Conservation (phyloP, 345 rosid species). For the Erysimum cheiranthoides region DNA sequence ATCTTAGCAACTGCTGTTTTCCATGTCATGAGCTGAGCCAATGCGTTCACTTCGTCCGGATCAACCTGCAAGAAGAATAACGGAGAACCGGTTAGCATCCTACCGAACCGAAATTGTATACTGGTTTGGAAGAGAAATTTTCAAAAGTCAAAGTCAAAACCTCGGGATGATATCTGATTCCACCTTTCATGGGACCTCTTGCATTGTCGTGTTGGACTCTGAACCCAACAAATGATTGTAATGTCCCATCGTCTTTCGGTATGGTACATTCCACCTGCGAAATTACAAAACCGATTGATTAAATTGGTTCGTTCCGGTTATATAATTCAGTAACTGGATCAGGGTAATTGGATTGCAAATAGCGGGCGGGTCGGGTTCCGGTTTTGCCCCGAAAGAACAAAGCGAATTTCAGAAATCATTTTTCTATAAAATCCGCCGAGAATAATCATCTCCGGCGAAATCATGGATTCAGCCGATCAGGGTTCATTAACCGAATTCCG, state of each 20-base stretch:
- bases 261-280: conserved; percentile 86
- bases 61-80: conserved; percentile 51
- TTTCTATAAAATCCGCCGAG: conserved; percentile 3
- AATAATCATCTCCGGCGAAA: conserved; percentile 5
- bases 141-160: conserved; percentile 17
- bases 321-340: background rate
- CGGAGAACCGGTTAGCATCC: background rate
- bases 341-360: background rate
- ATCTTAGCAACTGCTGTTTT: conserved; percentile 65
- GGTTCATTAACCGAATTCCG: background rate
- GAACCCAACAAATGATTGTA: conserved; percentile 79
- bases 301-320: conserved; percentile 18
- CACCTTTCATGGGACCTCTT: conserved; percentile 80
- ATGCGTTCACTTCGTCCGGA: conserved; percentile 66
- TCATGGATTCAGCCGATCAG: background rate
- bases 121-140: background rate
- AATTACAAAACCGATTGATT: conserved; percentile 12
- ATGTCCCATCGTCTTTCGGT: conserved; percentile 83
- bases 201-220: conserved; percentile 94
- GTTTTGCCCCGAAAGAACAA: conserved; percentile 16
- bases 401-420: background rate
- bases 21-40: conserved; percentile 78
- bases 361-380: conserved; percentile 22
- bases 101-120: conserved; percentile 4
- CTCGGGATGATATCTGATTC: conserved; percentile 59